Conservation (phyloP, 2,329 filamentous ascomycete species). For the Parascedosporium putredinis region DNA sequence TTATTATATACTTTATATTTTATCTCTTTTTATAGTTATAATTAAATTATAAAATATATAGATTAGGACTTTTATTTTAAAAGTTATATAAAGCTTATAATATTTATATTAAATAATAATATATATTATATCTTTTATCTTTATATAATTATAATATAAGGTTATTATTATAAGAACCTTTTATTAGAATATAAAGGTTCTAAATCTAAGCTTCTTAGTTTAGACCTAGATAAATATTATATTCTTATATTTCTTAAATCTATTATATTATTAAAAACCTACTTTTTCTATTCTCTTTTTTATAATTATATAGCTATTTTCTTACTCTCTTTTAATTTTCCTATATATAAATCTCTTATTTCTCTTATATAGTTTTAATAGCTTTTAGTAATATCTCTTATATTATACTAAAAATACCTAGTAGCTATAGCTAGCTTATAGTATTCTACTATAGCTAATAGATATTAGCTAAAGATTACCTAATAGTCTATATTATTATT, state of each 20-base stretch:
- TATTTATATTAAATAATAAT: neutral
- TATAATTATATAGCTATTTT: too few species aligned
- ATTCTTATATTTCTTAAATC: too few species aligned
- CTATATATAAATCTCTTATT: neutral
- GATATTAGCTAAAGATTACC: too few species aligned
- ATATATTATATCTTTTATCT: neutral
- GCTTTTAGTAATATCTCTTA: too few species aligned
- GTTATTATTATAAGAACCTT: too few species aligned
- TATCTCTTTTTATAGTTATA: neutral
- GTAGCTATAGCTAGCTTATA: neutral
- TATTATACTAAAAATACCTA: too few species aligned
- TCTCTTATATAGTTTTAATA: neutral
- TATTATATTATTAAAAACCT: too few species aligned
- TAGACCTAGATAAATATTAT: neutral
- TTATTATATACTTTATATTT: neutral
- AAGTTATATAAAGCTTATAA: neutral
- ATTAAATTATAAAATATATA: neutral
- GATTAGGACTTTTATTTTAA: neutral
- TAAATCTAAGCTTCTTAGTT: neutral
- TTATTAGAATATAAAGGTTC: too few species aligned
- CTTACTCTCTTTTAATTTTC: neutral
- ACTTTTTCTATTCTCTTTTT: too few species aligned
- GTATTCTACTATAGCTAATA: too few species aligned
- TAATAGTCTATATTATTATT: too few species aligned
- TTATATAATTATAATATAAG: neutral